Conservation (phyloP, 2,329 filamentous ascomycete species). For the Lasiodiplodia gonubiensis region DNA sequence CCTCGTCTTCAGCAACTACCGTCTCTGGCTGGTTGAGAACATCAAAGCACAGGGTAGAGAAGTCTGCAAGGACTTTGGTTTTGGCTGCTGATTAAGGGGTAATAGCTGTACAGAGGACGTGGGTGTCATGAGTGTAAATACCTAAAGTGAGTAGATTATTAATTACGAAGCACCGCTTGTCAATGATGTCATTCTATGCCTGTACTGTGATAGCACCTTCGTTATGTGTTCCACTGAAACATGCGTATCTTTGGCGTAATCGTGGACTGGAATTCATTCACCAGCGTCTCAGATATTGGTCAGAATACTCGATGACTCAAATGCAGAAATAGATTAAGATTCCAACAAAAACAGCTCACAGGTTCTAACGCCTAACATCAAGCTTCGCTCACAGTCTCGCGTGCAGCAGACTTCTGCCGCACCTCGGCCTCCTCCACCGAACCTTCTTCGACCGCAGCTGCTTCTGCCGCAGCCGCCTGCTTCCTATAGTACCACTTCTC, state of each 20-base stretch:
- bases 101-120: background rate
- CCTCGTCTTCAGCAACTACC: conserved; percentile 43
- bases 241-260: background rate
- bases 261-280: background rate
- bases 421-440: background rate
- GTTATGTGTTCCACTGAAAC: background rate
- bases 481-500: conserved; percentile 19
- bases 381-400: conserved; percentile 1
- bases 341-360: background rate
- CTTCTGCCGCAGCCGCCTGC: background rate
- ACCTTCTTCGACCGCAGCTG: background rate
- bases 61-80: conserved; percentile 43
- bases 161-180: background rate
- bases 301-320: background rate
- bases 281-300: background rate
- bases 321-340: background rate
- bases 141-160: no score
- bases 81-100: conserved; percentile 6
- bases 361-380: background rate
- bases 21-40: conserved; percentile 45
- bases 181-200: background rate
- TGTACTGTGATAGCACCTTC: background rate
- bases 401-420: conserved; percentile 1
- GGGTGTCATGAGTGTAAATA: background rate
- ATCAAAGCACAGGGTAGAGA: conserved; percentile 44